phyloP scores from a whole-genome alignment of 768 basidiomycete species.

The Rickenella mellea region DNA sequence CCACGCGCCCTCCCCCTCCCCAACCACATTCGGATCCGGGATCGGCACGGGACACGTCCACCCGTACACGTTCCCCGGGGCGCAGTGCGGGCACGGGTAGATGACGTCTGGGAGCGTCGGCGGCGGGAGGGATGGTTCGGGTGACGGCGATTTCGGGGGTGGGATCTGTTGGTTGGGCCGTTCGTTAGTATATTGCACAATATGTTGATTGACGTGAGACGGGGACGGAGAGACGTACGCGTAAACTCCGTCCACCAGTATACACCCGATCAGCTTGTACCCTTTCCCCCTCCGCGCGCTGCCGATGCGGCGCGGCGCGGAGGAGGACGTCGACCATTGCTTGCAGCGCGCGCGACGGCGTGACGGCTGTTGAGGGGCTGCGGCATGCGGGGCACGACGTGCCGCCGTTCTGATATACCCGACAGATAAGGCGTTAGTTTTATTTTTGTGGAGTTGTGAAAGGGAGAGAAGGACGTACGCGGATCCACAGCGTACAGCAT shows the following conservation, averaged over 20 bases:
- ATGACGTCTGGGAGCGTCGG: constrained; percentile 57
- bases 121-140: constrained; percentile 62
- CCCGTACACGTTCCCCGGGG: constrained; percentile 57
- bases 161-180: constrained; percentile 46
- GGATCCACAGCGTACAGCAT: constrained; percentile 77
- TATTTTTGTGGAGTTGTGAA: constrained; percentile 2
- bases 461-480: constrained; percentile 41
- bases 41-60: constrained; percentile 81
- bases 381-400: constrained; percentile 81
- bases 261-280: constrained; percentile 81
- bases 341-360: constrained; percentile 70
- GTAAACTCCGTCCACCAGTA: constrained; percentile 46
- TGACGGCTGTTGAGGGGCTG: constrained; percentile 53
- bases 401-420: constrained; percentile 65
- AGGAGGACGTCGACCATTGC: constrained; percentile 62
- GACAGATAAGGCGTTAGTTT: background rate
- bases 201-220: too few relatives aligned
- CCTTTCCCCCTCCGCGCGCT: constrained; percentile 60
- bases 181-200: background rate
- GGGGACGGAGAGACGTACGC: constrained; percentile 33
- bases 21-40: too few relatives aligned
- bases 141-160: constrained; percentile 63
- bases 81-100: constrained; percentile 75
- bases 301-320: constrained; percentile 59
- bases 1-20: constrained; percentile 77